These are phyloP conservation scores for Globisporangium cylindrosporum DNA, from an alignment of 352 stramenopile genomes.

Conservation along the genomic window DNA sequence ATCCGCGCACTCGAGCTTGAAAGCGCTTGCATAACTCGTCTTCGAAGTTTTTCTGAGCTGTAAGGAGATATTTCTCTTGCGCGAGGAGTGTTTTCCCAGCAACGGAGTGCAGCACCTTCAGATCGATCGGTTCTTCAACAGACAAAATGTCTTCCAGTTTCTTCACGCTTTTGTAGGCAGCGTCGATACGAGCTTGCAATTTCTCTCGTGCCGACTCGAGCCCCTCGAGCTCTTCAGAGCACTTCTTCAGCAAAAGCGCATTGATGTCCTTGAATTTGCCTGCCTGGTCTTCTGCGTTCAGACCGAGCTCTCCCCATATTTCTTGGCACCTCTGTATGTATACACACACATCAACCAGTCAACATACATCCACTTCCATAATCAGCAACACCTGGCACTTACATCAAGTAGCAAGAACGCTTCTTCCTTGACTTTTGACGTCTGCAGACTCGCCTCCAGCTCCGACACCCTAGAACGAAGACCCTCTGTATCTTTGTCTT, in stretches of 20 bases:
- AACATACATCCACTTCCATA: background rate
- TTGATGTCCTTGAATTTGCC: constrained; percentile 69
- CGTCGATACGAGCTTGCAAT: constrained; percentile 42
- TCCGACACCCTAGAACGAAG: constrained; percentile 25
- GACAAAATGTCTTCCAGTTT: constrained; percentile 43
- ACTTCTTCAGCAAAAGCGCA: constrained; percentile 48
- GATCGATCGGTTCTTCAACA: constrained; percentile 33
- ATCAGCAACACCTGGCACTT: constrained; percentile 16
- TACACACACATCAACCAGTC: background rate
- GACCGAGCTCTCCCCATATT: constrained; percentile 59
- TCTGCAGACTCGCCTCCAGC: constrained; percentile 37
- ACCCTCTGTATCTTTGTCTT: constrained; percentile 21
- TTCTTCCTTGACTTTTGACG: constrained; percentile 55
- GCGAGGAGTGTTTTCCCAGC: constrained; percentile 47
- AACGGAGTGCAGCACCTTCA: constrained; percentile 30
- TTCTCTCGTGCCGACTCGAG: constrained; percentile 47
- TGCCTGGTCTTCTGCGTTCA: constrained; percentile 47
- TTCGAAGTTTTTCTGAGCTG: constrained; percentile 25
- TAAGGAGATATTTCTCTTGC: constrained; percentile 49
- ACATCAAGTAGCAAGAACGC: constrained; percentile 58
- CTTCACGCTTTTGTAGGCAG: constrained; percentile 35
- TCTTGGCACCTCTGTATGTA: constrained; percentile 55
- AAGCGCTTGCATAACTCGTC: constrained; percentile 46
- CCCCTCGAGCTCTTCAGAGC: constrained; percentile 55
- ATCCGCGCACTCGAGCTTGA: constrained; percentile 28